Percentiles rank a stretch among this genome's conserved stretches.
Conservation (phyloP, 78 protist species). For the Dictyostelium intermedium region DNA sequence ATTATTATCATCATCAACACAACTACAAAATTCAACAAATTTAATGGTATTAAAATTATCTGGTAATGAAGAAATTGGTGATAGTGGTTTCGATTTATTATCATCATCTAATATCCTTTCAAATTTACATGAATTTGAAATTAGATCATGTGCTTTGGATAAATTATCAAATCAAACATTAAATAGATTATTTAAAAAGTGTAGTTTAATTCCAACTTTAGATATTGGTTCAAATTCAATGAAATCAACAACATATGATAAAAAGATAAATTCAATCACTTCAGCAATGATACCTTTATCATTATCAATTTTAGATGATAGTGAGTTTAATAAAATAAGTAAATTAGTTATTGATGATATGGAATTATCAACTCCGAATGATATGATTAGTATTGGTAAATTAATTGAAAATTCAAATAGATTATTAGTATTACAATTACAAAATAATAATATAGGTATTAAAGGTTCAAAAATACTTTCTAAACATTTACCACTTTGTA, state of each 20-base stretch:
- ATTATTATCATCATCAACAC: neutral
- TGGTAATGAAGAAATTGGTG: neutral
- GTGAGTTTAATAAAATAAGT: neutral
- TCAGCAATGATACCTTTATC: neutral
- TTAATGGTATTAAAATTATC: neutral
- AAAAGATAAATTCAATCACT: neutral
- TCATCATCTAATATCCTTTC: neutral
- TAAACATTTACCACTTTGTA: neutral
- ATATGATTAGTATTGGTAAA: neutral
- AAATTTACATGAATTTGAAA: neutral
- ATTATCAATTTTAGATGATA: neutral
- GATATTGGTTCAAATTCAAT: conserved; percentile 6
- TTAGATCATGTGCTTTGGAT: neutral
- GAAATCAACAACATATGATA: neutral
- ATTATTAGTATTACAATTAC: neutral
- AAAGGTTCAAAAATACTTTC: neutral
- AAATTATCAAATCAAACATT: neutral
- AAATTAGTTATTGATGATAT: neutral
- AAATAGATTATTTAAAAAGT: neutral
- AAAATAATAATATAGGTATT: conserved; percentile 7
- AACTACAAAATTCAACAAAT: neutral
- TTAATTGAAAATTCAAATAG: neutral
- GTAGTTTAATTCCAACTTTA: neutral
- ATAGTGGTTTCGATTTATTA: neutral
- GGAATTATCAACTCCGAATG: neutral